These are phyloP conservation scores for Ascobolus immersus DNA, from an alignment of 495 filamentous ascomycete genomes.

Conservation along the genomic window DNA sequence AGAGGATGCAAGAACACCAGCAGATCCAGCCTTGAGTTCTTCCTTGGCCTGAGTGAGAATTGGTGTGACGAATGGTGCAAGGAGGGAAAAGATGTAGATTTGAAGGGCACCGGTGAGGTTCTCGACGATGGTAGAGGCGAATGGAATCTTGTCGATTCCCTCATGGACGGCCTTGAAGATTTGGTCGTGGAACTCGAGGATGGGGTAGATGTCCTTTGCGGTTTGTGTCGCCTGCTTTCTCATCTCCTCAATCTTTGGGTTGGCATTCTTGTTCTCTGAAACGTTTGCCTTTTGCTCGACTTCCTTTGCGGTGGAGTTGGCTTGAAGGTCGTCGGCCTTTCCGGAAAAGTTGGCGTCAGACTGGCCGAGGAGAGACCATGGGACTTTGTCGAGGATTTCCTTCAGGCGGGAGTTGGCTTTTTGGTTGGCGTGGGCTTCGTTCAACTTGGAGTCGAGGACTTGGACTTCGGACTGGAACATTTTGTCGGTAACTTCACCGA, in stretches of 20 bases:
- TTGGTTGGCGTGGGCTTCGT: constrained; percentile 24
- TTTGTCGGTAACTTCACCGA: constrained; percentile 73
- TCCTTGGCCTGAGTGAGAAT: constrained; percentile 62
- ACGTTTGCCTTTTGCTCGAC: constrained; percentile 25
- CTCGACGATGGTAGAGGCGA: constrained; percentile 52
- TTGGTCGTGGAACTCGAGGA: constrained; percentile 69
- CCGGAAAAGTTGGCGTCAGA: constrained; percentile 40
- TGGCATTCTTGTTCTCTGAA: constrained; percentile 1
- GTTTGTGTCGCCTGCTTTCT: constrained; percentile 28
- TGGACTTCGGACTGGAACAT: constrained; percentile 65
- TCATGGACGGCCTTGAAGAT: constrained; percentile 52
- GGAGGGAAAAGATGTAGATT: constrained; percentile 56
- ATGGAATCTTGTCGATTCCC: constrained; percentile 54
- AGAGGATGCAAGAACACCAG: constrained; percentile 56
- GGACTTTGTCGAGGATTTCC: constrained; percentile 52
- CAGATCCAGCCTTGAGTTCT: constrained; percentile 56
- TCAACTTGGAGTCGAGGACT: constrained; percentile 50
- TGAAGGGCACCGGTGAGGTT: constrained; percentile 55
- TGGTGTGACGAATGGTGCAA: constrained; percentile 63
- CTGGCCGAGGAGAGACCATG: constrained; percentile 49
- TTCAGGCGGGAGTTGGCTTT: constrained; percentile 40
- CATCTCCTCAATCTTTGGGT: constrained; percentile 21
- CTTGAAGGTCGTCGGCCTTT: constrained; percentile 39
- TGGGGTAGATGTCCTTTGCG: constrained; percentile 53
- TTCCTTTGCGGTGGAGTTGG: constrained; percentile 46